phyloP scores from a whole-genome alignment of 164 flowering plant species.

The Kalanchoe fedtschenkoi region DNA sequence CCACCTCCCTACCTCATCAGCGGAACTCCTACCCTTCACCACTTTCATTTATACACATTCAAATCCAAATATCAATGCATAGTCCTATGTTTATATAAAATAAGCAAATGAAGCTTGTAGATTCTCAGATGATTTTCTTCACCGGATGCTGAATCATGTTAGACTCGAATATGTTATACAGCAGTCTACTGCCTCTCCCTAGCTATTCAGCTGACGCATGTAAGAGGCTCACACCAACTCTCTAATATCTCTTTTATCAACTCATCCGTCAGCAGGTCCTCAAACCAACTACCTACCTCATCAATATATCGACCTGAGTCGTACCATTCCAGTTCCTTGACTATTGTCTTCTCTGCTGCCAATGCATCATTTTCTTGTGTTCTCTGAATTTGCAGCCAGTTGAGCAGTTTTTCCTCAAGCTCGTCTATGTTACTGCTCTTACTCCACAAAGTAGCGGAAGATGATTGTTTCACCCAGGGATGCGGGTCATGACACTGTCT shows the following conservation, averaged over 20 bases:
- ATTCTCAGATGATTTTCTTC: no score
- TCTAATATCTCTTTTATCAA: constrained; percentile 32
- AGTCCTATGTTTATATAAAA: no score
- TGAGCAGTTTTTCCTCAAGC: constrained; percentile 29
- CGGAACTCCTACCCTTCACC: no score
- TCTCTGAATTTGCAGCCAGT: constrained; percentile 23
- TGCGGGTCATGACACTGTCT: constrained; percentile 20
- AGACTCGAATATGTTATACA: no score
- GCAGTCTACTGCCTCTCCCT: no score
- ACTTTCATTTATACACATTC: no score
- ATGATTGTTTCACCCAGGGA: constrained; percentile 27
- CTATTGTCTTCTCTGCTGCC: constrained; percentile 17
- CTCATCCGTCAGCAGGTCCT: constrained; percentile 42
- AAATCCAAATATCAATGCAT: no score
- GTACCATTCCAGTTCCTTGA: constrained; percentile 25
- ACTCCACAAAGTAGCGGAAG: background rate
- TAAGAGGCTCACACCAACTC: background rate
- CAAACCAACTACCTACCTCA: constrained; percentile 51
- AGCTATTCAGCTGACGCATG: background rate
- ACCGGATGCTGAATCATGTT: no score
- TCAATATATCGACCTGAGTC: constrained; percentile 36
- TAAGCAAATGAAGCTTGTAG: no score
- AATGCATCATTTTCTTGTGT: constrained; percentile 12
- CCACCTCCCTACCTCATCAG: no score
- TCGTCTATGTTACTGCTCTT: constrained; percentile 15